Conservation (phyloP, 208 protist genomes). For the Leishmania lainsoni region DNA sequence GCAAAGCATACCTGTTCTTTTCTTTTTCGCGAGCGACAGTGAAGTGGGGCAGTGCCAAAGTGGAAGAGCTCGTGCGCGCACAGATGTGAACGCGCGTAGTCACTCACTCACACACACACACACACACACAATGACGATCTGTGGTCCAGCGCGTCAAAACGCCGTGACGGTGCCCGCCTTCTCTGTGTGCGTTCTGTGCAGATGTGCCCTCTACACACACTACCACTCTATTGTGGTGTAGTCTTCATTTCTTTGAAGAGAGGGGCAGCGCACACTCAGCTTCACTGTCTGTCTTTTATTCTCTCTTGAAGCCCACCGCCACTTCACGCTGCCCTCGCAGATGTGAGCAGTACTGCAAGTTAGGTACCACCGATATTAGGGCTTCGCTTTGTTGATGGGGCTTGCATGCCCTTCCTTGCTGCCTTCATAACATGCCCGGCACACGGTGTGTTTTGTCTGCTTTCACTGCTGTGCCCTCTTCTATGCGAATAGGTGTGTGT, state of each 20-base stretch:
- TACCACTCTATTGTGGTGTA: not conserved
- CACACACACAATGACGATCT: constrained; percentile 30
- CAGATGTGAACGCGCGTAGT: constrained; percentile 27
- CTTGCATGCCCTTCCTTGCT: too few species aligned
- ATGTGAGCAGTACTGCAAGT: not conserved
- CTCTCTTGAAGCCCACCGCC: not conserved
- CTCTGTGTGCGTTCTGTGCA: not conserved
- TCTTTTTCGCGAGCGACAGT: not conserved
- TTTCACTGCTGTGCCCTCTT: not conserved
- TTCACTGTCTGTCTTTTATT: not conserved
- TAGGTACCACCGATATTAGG: not conserved
- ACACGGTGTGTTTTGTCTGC: not conserved
- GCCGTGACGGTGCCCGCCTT: not conserved
- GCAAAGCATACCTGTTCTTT: not conserved
- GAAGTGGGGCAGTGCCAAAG: not conserved
- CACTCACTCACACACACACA: constrained; percentile 26
- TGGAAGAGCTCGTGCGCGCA: not conserved
- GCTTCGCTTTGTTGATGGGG: not conserved
- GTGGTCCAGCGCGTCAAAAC: constrained; percentile 10
- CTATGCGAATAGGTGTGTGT: not conserved
- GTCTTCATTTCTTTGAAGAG: not conserved
- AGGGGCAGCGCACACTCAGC: not conserved
- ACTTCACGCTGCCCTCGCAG: not conserved
- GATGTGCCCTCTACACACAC: not conserved
- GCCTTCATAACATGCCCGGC: not conserved